Evolutionary conservation across 2,329 filamentous ascomycete genomes (phyloP).

Genomic region (Remersonia thermophila): DNA sequence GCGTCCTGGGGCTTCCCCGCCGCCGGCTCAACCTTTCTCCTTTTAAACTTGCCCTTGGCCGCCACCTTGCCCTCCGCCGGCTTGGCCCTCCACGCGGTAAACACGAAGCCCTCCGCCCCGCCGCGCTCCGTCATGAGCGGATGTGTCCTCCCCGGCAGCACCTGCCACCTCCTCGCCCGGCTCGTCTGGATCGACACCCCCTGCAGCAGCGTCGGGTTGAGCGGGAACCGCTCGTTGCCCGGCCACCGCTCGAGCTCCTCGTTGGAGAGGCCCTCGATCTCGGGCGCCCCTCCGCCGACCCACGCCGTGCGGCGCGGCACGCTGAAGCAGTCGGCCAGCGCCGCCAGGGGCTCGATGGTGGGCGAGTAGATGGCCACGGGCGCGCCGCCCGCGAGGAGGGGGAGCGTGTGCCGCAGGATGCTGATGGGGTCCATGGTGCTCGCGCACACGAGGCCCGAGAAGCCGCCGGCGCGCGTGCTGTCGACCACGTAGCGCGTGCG

Average conservation of each 20-base stretch:
- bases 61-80: conserved; percentile 70
- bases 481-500: conserved; percentile 61
- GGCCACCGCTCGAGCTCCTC: conserved; percentile 44
- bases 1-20: conserved; percentile 6
- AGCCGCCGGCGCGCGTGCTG: conserved; percentile 59
- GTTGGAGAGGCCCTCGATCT: conserved; percentile 30
- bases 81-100: conserved; percentile 69
- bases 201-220: conserved; percentile 77
- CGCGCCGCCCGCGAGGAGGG: conserved; percentile 70
- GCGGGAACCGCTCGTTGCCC: conserved; percentile 63
- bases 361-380: conserved; percentile 78
- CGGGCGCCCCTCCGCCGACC: conserved; percentile 28
- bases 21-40: conserved; percentile 28
- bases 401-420: conserved; percentile 62
- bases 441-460: conserved; percentile 73
- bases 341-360: conserved; percentile 64
- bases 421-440: conserved; percentile 70
- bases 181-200: conserved; percentile 72
- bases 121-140: conserved; percentile 84
- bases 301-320: conserved; percentile 69
- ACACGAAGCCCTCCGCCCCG: conserved; percentile 80
- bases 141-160: conserved; percentile 82
- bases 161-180: conserved; percentile 72
- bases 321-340: conserved; percentile 73
- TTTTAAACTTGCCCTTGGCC: conserved; percentile 68